phyloP scores from a whole-genome alignment of 257 asterid species.

The Striga asiatica region DNA sequence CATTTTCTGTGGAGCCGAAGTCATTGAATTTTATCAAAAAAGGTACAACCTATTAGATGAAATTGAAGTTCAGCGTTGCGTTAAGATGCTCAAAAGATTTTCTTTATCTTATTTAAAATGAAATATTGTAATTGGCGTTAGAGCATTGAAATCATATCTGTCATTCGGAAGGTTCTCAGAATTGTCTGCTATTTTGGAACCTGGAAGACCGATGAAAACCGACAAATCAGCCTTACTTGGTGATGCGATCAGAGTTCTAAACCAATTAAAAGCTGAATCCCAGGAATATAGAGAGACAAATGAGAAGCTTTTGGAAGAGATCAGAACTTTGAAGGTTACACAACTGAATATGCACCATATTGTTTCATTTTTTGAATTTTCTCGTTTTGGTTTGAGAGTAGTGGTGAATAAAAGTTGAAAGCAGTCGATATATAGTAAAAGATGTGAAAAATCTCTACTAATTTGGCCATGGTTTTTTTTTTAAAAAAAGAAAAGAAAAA shows the following conservation, averaged over 20 bases:
- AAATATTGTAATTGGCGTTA: background rate
- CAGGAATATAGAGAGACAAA: conserved; percentile 56
- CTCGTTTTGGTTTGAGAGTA: too few species aligned
- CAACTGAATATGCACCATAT: background rate
- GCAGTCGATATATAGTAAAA: too few species aligned
- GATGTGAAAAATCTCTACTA: too few species aligned
- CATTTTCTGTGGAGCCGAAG: background rate
- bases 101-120: background rate
- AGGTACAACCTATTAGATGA: conserved; percentile 3
- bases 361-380: background rate
- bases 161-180: conserved; percentile 59
- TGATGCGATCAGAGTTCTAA: conserved; percentile 61
- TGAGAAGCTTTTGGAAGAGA: conserved; percentile 65
- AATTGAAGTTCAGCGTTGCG: conserved; percentile 4
- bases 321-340: conserved; percentile 67
- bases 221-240: conserved; percentile 80
- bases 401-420: too few species aligned
- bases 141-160: background rate
- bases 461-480: too few species aligned
- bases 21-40: background rate
- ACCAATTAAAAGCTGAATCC: conserved; percentile 60
- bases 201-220: conserved; percentile 72
- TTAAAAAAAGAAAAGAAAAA: too few species aligned
- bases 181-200: conserved; percentile 57
- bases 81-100: background rate